phyloP scores from a whole-genome alignment of 169 alveolate genomes.

The Plasmodium gaboni region DNA sequence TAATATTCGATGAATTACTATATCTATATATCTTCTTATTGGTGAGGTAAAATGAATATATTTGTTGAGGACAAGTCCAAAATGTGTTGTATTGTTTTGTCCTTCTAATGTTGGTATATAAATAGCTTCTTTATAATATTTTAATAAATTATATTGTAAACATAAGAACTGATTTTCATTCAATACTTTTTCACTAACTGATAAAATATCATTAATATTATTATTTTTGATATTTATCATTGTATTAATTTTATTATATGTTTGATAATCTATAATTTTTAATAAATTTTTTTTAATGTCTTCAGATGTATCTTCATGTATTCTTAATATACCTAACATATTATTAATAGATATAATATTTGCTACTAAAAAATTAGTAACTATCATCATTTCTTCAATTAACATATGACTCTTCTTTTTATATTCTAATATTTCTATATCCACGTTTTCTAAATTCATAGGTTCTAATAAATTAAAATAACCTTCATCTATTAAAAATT shows the following conservation, averaged over 20 bases:
- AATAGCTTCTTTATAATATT: conserved; percentile 83
- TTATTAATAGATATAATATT: conserved; percentile 77
- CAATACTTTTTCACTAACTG: conserved; percentile 78
- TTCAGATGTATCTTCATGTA: conserved; percentile 82
- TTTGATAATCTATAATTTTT: conserved; percentile 50
- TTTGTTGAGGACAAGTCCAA: conserved; percentile 96
- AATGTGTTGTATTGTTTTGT: conserved; percentile 88
- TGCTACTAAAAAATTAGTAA: conserved; percentile 86
- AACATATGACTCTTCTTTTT: conserved; percentile 83
- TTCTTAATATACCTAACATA: conserved; percentile 78
- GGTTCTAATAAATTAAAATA: conserved; percentile 19
- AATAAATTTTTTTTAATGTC: conserved; percentile 79
- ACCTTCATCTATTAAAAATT: conserved; percentile 7
- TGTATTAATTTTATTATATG: conserved; percentile 37
- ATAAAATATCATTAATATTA: conserved; percentile 34
- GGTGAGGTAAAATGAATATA: conserved; percentile 99
- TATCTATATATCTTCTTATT: conserved; percentile 98
- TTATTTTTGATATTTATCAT: conserved; percentile 28
- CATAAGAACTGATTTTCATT: conserved; percentile 79
- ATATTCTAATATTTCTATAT: conserved; percentile 49
- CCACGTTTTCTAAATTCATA: conserved; percentile 59
- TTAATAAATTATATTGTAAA: conserved; percentile 80
- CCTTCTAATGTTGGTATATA: conserved; percentile 77
- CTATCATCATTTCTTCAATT: conserved; percentile 88
- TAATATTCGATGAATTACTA: conserved; percentile 96